phyloP scores from a whole-genome alignment of 768 basidiomycete species.

The Podaxis mareebaensis region DNA sequence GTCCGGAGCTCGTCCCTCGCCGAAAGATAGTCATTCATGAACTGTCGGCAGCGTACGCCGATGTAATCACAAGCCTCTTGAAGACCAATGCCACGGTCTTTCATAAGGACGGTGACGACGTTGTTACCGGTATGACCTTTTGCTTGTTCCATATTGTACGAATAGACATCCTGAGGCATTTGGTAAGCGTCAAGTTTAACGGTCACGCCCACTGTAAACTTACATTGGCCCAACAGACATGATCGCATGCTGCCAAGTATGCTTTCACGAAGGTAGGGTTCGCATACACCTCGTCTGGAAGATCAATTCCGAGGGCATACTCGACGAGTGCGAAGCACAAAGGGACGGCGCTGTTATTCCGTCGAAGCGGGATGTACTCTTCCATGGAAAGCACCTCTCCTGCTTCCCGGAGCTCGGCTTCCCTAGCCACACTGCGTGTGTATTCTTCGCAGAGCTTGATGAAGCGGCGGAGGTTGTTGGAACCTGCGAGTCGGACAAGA shows the following conservation, averaged over 20 bases:
- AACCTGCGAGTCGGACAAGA: constrained; percentile 43
- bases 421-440: constrained; percentile 55
- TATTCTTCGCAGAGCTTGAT: constrained; percentile 54
- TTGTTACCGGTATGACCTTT: constrained; percentile 68
- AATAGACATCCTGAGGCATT: constrained; percentile 59
- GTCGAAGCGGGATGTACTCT: constrained; percentile 56
- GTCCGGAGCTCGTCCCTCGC: constrained; percentile 51
- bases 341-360: constrained; percentile 69
- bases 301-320: constrained; percentile 59
- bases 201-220: constrained; percentile 22
- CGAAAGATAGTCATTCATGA: constrained; percentile 51
- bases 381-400: constrained; percentile 55
- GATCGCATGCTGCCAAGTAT: constrained; percentile 61
- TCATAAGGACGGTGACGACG: constrained; percentile 68
- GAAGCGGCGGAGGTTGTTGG: constrained; percentile 52
- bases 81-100: constrained; percentile 49
- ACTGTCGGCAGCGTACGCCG: constrained; percentile 47
- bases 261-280: constrained; percentile 54
- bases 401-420: constrained; percentile 62
- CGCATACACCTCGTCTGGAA: constrained; percentile 61
- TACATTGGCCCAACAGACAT: constrained; percentile 74
- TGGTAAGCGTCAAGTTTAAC: constrained; percentile 6
- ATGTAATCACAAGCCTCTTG: constrained; percentile 62
- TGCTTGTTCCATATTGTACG: constrained; percentile 73
- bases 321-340: constrained; percentile 65